Evolutionary conservation across 169 alveolate species (phyloP).

Genomic region (Cryptosporidium sp.): DNA sequence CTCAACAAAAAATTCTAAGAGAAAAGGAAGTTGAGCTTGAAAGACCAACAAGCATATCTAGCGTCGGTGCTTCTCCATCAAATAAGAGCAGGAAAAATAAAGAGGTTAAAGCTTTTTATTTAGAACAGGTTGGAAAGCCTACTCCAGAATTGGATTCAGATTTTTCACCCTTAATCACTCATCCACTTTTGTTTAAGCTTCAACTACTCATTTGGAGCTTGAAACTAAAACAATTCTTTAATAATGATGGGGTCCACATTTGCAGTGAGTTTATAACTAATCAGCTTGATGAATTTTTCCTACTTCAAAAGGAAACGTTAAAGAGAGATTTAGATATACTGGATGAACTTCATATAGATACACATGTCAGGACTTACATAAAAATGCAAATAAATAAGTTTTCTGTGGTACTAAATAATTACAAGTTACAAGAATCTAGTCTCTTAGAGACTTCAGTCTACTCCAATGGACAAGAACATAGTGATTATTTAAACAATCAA

Average conservation of each 20-base stretch:
- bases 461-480: background rate
- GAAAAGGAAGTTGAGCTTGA: background rate
- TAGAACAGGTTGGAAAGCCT: background rate
- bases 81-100: conserved; percentile 6
- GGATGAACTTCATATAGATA: conserved; percentile 31
- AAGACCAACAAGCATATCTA: background rate
- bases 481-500: background rate
- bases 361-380: background rate
- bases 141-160: background rate
- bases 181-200: conserved; percentile 43
- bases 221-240: conserved; percentile 5
- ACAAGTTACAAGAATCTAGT: background rate
- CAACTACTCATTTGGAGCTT: conserved; percentile 43
- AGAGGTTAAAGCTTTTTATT: background rate
- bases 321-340: conserved; percentile 15
- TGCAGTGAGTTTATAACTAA: conserved; percentile 10
- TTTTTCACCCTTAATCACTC: conserved; percentile 28
- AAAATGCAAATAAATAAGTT: conserved; percentile 1
- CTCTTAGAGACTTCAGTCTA: background rate
- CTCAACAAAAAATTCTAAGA: background rate
- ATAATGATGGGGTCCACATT: conserved; percentile 12
- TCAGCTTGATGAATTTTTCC: conserved; percentile 1
- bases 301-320: conserved; percentile 5
- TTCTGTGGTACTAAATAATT: background rate
- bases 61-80: background rate